phyloP scores from a whole-genome alignment of 139 green algal species.

The Chlorella vulgaris region DNA sequence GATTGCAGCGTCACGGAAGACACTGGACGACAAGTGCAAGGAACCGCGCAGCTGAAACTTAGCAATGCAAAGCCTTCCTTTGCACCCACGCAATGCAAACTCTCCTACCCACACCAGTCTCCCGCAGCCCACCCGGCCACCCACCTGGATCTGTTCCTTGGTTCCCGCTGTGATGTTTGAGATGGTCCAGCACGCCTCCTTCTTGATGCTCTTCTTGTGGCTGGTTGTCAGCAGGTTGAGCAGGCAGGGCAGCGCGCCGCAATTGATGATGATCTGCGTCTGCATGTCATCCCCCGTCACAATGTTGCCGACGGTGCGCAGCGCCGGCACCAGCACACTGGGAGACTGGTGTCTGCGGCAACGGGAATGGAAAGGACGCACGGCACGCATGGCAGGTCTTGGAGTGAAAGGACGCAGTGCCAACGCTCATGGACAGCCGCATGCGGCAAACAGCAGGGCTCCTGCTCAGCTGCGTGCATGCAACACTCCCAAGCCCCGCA shows the following conservation, averaged over 20 bases:
- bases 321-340: slow-evolving; percentile 94
- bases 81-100: too few species aligned
- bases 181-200: slow-evolving; percentile 99
- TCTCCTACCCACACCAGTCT: too few species aligned
- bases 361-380: not conserved
- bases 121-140: not conserved
- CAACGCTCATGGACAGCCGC: too few species aligned
- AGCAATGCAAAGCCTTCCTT: not conserved
- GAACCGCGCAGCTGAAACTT: too few species aligned
- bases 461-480: too few species aligned
- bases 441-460: too few species aligned
- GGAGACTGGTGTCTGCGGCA: slow-evolving; percentile 37
- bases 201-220: slow-evolving; percentile 99
- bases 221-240: slow-evolving; percentile 88
- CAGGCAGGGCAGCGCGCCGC: slow-evolving; percentile 92
- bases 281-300: slow-evolving; percentile 96
- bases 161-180: slow-evolving; percentile 99
- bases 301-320: slow-evolving; percentile 99
- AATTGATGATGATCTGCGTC: slow-evolving; percentile 96
- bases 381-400: not conserved
- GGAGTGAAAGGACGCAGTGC: not conserved
- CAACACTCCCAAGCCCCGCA: not conserved
- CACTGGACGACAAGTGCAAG: too few species aligned
- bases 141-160: slow-evolving; percentile 94
- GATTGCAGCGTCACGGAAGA: too few species aligned